phyloP scores from a whole-genome alignment of 352 stramenopile genomes.

The Phytophthora pseudosyringae region DNA sequence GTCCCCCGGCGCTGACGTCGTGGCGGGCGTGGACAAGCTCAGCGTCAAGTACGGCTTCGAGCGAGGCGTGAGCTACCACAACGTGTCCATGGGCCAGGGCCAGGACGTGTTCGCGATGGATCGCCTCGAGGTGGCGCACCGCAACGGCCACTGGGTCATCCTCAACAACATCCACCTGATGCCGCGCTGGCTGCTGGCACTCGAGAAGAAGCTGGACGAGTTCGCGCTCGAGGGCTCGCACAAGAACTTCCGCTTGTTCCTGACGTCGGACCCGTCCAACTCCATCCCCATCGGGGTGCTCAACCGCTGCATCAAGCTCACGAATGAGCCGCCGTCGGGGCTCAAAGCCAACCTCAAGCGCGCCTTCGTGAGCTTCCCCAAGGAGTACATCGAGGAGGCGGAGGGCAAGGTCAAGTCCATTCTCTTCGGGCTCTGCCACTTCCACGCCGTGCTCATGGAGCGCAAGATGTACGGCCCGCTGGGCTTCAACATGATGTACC shows the following conservation, averaged over 20 bases:
- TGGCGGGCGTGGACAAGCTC: conserved; percentile 95
- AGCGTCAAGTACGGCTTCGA: conserved; percentile 96
- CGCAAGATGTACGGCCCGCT: conserved; percentile 97
- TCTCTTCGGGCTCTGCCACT: conserved; percentile 97
- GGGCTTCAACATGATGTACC: conserved; percentile 99
- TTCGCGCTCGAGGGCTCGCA: conserved; percentile 94
- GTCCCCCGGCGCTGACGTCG: conserved; percentile 95
- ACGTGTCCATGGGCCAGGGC: conserved; percentile 98
- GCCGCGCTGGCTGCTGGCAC: conserved; percentile 94
- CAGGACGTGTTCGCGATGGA: conserved; percentile 96
- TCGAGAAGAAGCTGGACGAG: conserved; percentile 98
- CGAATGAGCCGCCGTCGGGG: conserved; percentile 95
- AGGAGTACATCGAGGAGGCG: conserved; percentile 96
- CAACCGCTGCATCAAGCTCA: conserved; percentile 97
- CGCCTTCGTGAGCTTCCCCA: conserved; percentile 96
- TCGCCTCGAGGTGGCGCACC: conserved; percentile 94
- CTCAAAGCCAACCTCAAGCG: conserved; percentile 97
- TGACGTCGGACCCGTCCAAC: conserved; percentile 94
- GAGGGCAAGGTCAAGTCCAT: conserved; percentile 97
- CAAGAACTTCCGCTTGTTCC: conserved; percentile 95
- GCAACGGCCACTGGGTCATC: conserved; percentile 98
- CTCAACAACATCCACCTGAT: conserved; percentile 99
- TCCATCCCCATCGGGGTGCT: conserved; percentile 96
- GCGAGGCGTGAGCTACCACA: conserved; percentile 96
- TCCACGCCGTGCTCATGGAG: conserved; percentile 98